Evolutionary conservation across 805 yeast species (phyloP).

Genomic region (Ogataea henricii): DNA sequence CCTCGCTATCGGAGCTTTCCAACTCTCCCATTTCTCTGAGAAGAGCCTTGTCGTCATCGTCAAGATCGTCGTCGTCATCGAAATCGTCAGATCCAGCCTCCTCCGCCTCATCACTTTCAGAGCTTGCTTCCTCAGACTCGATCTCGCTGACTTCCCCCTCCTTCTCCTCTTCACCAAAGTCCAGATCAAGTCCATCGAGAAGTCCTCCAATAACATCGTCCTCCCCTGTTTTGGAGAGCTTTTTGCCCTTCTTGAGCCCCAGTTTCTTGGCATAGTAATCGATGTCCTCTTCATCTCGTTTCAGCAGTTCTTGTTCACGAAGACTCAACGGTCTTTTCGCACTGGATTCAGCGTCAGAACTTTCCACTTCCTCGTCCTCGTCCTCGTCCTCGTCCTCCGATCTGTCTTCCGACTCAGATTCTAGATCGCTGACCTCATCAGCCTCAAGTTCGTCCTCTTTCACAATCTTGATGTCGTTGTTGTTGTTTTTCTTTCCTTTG

Average conservation of each 20-base stretch:
- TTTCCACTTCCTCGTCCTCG: background rate
- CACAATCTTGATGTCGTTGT: slow-evolving; percentile 7
- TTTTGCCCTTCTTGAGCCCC: slow-evolving; percentile 61
- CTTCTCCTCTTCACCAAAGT: slow-evolving; percentile 29
- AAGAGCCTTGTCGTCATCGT: slow-evolving; percentile 34
- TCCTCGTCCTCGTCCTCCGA: slow-evolving; percentile 14
- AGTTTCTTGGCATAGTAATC: slow-evolving; percentile 80
- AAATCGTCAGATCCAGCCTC: slow-evolving; percentile 33
- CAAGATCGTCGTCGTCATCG: slow-evolving; percentile 34
- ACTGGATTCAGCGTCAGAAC: background rate
- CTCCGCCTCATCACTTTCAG: slow-evolving; percentile 23
- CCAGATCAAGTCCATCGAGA: slow-evolving; percentile 71
- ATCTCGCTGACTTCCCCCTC: slow-evolving; percentile 18
- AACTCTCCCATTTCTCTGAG: slow-evolving; percentile 36
- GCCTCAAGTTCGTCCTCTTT: slow-evolving; percentile 13
- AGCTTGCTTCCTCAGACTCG: no score
- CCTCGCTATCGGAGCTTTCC: slow-evolving; percentile 27
- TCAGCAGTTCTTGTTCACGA: slow-evolving; percentile 49
- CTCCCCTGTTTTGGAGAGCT: slow-evolving; percentile 53
- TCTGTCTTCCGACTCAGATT: slow-evolving; percentile 1
- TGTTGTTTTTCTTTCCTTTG: slow-evolving; percentile 38
- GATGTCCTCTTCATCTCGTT: slow-evolving; percentile 75
- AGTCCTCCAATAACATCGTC: slow-evolving; percentile 84
- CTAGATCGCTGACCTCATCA: slow-evolving; percentile 16
- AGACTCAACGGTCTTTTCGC: slow-evolving; percentile 36